Base-by-base conservation (phyloP, 179 eudicot genomes). In the Kewa caespitosa region DNA sequence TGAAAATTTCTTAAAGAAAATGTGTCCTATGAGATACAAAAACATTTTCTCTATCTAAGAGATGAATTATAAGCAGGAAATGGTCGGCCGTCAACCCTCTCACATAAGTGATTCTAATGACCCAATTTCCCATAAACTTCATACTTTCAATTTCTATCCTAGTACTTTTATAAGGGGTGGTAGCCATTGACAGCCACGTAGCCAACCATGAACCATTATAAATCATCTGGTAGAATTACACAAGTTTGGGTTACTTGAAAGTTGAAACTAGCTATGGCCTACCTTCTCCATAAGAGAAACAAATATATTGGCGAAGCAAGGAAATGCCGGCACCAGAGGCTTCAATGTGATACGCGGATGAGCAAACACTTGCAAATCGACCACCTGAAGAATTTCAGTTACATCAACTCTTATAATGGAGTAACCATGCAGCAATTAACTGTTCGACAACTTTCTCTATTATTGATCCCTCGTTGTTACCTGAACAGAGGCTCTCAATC, bases 231-330 rank as follows among this genome's bases (percentile, higher is more conserved):
- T 25, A 68, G 27, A 43, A 74, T 9, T 4, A 1, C 48, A 23
- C 3, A 25, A 33, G 69, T n/a, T 38, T 31, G 33, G 65, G 48
- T 31, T 32, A 20, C 4, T 34, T 37, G 33, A 18, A 20, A 66
- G 68, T 14, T 31, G 32, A 54, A 60, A 9, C 32, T n/a, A n/a
- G n/a, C n/a, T n/a, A n/a, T n/a, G n/a, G 27, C 83, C 39, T 69
- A 94, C 98, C 98, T 94, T 94, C 72, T 92, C 97, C 98, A 94
- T 94, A 65, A 94, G 96, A 72, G 97, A 92, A n/a, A 94, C 93
- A 71, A 42, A 84, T 79, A 94, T 92, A 27, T 87, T 92, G 38
- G 98, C 96, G 74, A 94, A 94, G 80, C 98, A 94, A 52, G 98
- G 98, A 83, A 94, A 92, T 73, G 91, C 90, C 76, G 98, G 98